Base-by-base conservation (phyloP, 2,329 filamentous ascomycete species). In the Fusarium xylarioides region DNA sequence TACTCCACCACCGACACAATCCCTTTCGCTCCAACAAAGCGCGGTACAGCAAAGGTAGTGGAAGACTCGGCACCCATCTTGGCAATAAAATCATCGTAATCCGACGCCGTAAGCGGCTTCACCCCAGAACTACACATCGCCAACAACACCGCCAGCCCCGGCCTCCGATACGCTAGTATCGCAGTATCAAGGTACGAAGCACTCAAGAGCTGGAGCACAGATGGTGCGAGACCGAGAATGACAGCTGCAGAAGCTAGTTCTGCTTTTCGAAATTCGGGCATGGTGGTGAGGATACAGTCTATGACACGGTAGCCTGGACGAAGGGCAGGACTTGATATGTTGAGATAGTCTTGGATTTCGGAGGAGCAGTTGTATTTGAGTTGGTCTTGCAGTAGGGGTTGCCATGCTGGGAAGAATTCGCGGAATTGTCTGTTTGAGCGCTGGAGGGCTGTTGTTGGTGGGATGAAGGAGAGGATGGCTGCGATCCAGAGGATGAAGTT, bases 251-350 rank as follows among this genome's bases (percentile, higher is more conserved):
- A 65, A 7, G 65, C 68, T 4, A 79, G 57, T 23, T 79, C 77
- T 4, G 76, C 67, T 47, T 79, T 78, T 47, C 74, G 68, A 26
- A 60, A 77, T 15, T 78, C 76, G 14, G 67, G 66, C 60, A 74
- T 70, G 2, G 68, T 60, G 2, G 34, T 26, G 19, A 78, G 60
- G 30, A 78, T 69, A n/a, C 73, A 76, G 30, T 54, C 61, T 34
- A 77, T 71, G 4, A 77, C 64, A 1, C 2, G 4, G 28, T 71
- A 72, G 15, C 64, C 73, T 11, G 35, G 5, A 21, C 62, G 63
- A 7, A n/a, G 49, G 1, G 1, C 7, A 5, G 62, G 53, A 1
- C 49, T 7, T 1, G 63, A 54, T 15, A 43, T 32, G 18, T 63
- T 70, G 6, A 23, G 55, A 14, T 75, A 75, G 4, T 10, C 19